Evolutionary conservation across 495 filamentous ascomycete genomes (phyloP), one percentile per base, ranked within the genome.

Genomic region (Cercophora newfieldiana): DNA sequence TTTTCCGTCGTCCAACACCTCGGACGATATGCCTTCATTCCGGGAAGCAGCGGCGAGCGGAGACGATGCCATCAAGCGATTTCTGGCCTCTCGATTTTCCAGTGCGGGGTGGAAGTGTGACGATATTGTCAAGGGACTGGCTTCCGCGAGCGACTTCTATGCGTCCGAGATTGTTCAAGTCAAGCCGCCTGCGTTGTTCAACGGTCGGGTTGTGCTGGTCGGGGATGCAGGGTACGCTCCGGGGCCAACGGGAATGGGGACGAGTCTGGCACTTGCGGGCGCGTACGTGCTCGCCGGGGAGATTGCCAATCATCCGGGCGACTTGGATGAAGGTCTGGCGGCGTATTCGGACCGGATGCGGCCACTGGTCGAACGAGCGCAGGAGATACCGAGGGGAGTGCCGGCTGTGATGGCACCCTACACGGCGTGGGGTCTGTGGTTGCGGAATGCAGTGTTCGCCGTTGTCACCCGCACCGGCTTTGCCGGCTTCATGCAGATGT

Each of bases 231-330:
- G 63, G 3, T 83, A 85, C 63, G 81, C 83, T 0, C 72, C 75
- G 6, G 69, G 76, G 0, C 69, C 77, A 18, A 82, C 79, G 0
- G 82, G 84, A 1, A 75, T 81, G 66, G 84, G 83, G 0, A 85
- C 82, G 0, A 78, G 77, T n/a, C 62, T 66, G 12, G 73, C 74
- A 8, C 67, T 86, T 7, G 74, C 78, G 14, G 83, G 84, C 16
- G 79, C 82, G 0, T 85, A 85, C 66, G 53, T 84, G 6, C 72
- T 85, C 7, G 84, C 84, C 10, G 83, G 83, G 0, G 83, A 86
- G 69, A 76, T 86, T 19, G 69, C 61, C 37, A 75, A 70, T 63
- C 63, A 77, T 51, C 33, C 55, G 12, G 68, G 66, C 51, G 69
- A 82, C 53, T 54, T 79, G 22, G 65, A 65, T 3, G 72, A 72